Evolutionary conservation across 352 stramenopile species (phyloP), one percentile per base, ranked within the genome.

Genomic region (Phytophthora pseudosyringae): DNA sequence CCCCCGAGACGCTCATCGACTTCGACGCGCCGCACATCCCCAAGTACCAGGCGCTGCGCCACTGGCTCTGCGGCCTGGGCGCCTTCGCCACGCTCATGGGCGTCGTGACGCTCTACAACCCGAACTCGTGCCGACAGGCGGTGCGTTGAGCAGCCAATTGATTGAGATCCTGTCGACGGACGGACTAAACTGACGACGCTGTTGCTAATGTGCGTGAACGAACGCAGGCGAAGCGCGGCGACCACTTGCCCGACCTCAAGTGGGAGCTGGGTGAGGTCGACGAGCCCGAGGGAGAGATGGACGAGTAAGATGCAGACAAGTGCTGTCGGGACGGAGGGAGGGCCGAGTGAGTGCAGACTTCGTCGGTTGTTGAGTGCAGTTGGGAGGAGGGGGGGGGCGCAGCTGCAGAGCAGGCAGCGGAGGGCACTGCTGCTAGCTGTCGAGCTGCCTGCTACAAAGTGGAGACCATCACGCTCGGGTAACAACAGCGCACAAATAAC

Each of bases 11-110:
- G 70, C 71, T 96, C 36, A 90, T 96, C 65, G 88, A 96, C 76
- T 96, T 96, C 47, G 88, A 96, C 60, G 86, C 88, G 55, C 83
- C 88, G 62, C 88, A 96, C 71, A 83, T 96, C 41, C 80, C 86
- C 53, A 93, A 90, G 69, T 90, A 81, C 62, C 74, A 76, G 28
- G 88, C 88, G 32, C 69, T 94, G 32, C 79, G 81, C 59, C 81
- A 93, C 66, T 76, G 89, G 54, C 68, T 87, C 33, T 47, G 71
- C 36, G 84, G 80, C 15, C 57, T 96, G 29, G 76, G 77, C 35
- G 77, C 52, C 4, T 66, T 96, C 21, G 73, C 71, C 35, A 89
- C 82, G 51, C 75, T 96, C 59, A 90, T 96, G 80, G 80, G 75
- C 31, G 78, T 91, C 59, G 70, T 94, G 56, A 91, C 84, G 62